Percentiles rank a stretch among this genome's conserved stretches.
phyloP scores from a whole-genome alignment of 164 flowering plant species.

The Magnolia kwangsiensis region DNA sequence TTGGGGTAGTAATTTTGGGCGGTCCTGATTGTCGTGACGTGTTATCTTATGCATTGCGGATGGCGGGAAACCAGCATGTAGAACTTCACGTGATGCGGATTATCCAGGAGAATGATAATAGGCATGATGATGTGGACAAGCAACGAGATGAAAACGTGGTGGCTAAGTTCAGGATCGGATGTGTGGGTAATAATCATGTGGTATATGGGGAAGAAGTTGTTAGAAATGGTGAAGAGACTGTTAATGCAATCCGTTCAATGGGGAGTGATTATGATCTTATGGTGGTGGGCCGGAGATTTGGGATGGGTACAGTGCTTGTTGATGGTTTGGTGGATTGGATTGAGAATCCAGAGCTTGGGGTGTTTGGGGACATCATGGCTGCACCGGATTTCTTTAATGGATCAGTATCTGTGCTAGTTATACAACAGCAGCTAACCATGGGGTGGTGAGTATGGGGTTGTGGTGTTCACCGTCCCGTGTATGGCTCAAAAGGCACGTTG shows the following conservation, averaged over 20 bases:
- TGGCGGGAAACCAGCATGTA: constrained; percentile 28
- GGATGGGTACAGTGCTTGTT: constrained; percentile 14
- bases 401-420: constrained; percentile 2
- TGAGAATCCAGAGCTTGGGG: constrained; percentile 8
- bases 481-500: too few species aligned
- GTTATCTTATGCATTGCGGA: constrained; percentile 40
- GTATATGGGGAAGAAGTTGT: constrained; percentile 34
- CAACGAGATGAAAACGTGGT: constrained; percentile 25
- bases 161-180: constrained; percentile 11
- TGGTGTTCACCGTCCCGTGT: too few species aligned
- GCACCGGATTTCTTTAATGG: constrained; percentile 1
- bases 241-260: constrained; percentile 7
- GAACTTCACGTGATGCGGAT: constrained; percentile 33
- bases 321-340: neutral
- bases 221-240: constrained; percentile 30
- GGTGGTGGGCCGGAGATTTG: constrained; percentile 41
- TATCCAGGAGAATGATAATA: neutral
- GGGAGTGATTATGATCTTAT: constrained; percentile 32
- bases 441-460: too few species aligned
- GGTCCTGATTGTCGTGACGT: constrained; percentile 51
- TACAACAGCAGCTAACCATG: neutral
- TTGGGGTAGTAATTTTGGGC: constrained; percentile 43
- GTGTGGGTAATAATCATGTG: constrained; percentile 20
- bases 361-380: constrained; percentile 7
- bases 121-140: constrained; percentile 15